phyloP scores from a whole-genome alignment of 768 basidiomycete genomes.

The Boletus subparvulus region DNA sequence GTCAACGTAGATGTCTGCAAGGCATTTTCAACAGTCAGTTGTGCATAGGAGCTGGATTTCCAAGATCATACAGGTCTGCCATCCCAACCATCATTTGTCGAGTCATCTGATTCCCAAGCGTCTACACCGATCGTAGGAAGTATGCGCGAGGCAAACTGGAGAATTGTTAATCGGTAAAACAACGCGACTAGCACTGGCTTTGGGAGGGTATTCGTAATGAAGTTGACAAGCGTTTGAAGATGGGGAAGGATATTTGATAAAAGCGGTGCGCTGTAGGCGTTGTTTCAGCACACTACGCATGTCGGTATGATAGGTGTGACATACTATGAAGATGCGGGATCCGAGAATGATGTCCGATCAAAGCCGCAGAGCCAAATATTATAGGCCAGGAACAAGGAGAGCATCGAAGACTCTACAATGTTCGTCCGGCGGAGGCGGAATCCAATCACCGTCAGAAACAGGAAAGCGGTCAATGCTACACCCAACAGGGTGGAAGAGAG shows the following conservation, averaged over 20 bases:
- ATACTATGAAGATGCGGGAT: slow-evolving; percentile 76
- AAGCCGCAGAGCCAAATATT: slow-evolving; percentile 89
- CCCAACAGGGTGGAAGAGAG: slow-evolving; percentile 88
- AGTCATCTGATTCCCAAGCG: slow-evolving; percentile 70
- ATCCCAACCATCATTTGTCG: slow-evolving; percentile 61
- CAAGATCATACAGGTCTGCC: slow-evolving; percentile 59
- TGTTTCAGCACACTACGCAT: slow-evolving; percentile 7
- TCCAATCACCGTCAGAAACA: slow-evolving; percentile 91
- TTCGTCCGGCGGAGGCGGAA: slow-evolving; percentile 87
- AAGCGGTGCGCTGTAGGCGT: slow-evolving; percentile 58
- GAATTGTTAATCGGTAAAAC: slow-evolving; percentile 73
- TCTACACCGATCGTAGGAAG: slow-evolving; percentile 83
- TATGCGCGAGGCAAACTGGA: slow-evolving; percentile 80
- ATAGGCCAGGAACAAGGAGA: slow-evolving; percentile 86
- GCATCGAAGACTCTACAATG: slow-evolving; percentile 86
- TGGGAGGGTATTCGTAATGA: slow-evolving; percentile 81
- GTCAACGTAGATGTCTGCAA: slow-evolving; percentile 73
- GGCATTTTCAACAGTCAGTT: slow-evolving; percentile 9
- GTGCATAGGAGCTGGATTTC: background rate
- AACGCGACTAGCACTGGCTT: slow-evolving; percentile 81
- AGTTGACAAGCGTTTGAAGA: slow-evolving; percentile 74
- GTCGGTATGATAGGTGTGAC: slow-evolving; percentile 27
- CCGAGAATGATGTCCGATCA: slow-evolving; percentile 68
- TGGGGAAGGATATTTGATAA: slow-evolving; percentile 80
- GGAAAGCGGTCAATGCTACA: slow-evolving; percentile 80